These are phyloP conservation scores for Solanum chilense DNA, from an alignment of 257 asterid species.

Conservation along the genomic window DNA sequence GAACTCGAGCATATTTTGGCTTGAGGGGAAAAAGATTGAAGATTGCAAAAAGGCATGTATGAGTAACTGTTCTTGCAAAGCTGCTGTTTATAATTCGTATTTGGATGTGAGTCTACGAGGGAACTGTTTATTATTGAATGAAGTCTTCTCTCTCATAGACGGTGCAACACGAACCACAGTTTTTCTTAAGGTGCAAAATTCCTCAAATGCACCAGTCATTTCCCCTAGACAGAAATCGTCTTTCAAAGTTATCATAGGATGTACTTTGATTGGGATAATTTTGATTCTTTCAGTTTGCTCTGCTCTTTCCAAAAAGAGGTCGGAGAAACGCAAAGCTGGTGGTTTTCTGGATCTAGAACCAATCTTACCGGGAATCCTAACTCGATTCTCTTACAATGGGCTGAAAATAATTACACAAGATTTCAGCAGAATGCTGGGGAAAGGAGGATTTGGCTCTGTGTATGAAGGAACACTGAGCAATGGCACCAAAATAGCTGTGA, in stretches of 20 bases:
- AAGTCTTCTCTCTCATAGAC: not conserved
- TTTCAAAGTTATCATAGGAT: not conserved
- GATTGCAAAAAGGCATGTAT: not conserved
- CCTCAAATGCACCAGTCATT: not conserved
- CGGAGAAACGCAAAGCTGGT: not conserved
- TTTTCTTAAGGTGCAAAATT: not conserved
- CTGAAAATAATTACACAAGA: not conserved
- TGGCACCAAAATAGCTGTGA: constrained; percentile 14
- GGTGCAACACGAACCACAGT: fast-evolving
- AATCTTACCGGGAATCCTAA: not conserved
- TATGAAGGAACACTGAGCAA: constrained; percentile 1
- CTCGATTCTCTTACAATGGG: not conserved
- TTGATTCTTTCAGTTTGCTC: not conserved
- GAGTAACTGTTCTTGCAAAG: not conserved
- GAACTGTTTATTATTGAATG: not conserved
- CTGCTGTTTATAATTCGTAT: not conserved
- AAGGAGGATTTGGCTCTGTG: constrained; percentile 13
- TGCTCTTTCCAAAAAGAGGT: not conserved
- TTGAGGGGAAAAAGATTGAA: not conserved
- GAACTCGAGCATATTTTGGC: not conserved
- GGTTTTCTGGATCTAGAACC: not conserved
- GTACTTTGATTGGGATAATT: not conserved
- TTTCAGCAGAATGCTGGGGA: constrained; percentile 2
- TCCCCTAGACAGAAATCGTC: not conserved
- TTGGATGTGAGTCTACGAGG: not conserved